Evolutionary conservation across 106 monocot genomes (phyloP).

Genomic region (Acanthochlamys bracteata): DNA sequence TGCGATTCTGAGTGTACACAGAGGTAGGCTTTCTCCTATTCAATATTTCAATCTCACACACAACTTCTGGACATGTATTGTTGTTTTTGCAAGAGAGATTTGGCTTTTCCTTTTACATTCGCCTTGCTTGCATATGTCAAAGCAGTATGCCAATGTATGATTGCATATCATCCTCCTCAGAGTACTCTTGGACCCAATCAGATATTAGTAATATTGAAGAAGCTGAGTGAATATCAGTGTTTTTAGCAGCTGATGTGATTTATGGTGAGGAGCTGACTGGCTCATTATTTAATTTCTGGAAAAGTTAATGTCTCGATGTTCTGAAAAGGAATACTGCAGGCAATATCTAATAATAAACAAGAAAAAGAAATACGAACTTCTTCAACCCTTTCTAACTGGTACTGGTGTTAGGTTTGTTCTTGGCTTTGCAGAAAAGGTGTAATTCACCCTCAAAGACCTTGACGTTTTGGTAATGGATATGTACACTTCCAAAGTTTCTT

Average conservation of each 20-base stretch:
- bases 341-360: neutral
- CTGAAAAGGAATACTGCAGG: conserved; percentile 35
- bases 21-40: conserved; percentile 14
- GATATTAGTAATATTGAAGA: conserved; percentile 71
- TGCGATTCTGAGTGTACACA: conserved; percentile 12
- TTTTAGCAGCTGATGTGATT: conserved; percentile 92
- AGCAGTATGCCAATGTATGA: neutral
- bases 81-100: neutral
- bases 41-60: neutral
- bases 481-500: conserved; percentile 57
- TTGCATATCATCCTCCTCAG: conserved; percentile 22
- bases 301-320: conserved; percentile 66
- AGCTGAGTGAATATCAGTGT: conserved; percentile 44
- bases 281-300: conserved; percentile 48
- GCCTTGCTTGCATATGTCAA: no score
- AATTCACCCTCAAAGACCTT: conserved; percentile 77
- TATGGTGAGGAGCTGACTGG: conserved; percentile 77
- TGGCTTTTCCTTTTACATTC: neutral
- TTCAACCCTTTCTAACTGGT: neutral
- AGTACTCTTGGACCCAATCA: conserved; percentile 50
- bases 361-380: neutral
- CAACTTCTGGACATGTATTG: neutral
- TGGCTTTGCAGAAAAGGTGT: conserved; percentile 90
- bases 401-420: conserved; percentile 54
- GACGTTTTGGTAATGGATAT: conserved; percentile 93